Conservation (phyloP, 768 basidiomycete genomes). For the Amanita muscaria region DNA sequence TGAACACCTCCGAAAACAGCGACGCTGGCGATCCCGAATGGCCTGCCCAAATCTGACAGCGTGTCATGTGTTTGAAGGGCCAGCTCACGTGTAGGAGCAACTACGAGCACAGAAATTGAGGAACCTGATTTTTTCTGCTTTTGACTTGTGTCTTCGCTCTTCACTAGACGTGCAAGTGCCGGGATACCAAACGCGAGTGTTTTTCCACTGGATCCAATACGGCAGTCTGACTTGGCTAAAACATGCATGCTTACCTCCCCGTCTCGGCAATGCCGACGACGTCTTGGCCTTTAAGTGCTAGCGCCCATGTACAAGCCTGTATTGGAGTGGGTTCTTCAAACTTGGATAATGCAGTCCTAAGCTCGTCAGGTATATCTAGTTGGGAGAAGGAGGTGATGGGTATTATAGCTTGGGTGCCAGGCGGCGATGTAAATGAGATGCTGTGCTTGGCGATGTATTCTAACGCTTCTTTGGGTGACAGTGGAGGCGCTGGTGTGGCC, state of each 20-base stretch:
- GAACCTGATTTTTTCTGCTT: constrained; percentile 24
- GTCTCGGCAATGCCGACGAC: constrained; percentile 97
- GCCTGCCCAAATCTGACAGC: constrained; percentile 61
- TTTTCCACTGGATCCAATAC: constrained; percentile 59
- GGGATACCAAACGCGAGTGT: constrained; percentile 95
- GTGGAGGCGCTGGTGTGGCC: too few species aligned
- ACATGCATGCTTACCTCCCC: constrained; percentile 49
- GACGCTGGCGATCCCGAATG: constrained; percentile 70
- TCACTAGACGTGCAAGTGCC: constrained; percentile 61
- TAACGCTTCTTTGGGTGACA: constrained; percentile 35
- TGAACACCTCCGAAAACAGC: constrained; percentile 95
- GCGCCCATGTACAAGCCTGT: constrained; percentile 93
- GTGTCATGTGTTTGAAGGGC: constrained; percentile 93
- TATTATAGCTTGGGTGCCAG: constrained; percentile 33
- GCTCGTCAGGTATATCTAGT: constrained; percentile 52
- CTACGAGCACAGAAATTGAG: constrained; percentile 59
- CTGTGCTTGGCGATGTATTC: constrained; percentile 65
- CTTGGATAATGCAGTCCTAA: constrained; percentile 52
- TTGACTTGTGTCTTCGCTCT: constrained; percentile 21
- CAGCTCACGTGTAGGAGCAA: constrained; percentile 94
- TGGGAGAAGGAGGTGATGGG: constrained; percentile 74
- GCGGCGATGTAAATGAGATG: constrained; percentile 59
- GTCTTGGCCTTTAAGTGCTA: constrained; percentile 71
- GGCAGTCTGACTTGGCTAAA: background rate
- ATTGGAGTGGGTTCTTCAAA: constrained; percentile 93